A percentile compares a stretch with the other conserved stretches of the same genome.
Evolutionary conservation across 2,329 filamentous ascomycete species (phyloP).

Genomic region (Talaromyces sp.): DNA sequence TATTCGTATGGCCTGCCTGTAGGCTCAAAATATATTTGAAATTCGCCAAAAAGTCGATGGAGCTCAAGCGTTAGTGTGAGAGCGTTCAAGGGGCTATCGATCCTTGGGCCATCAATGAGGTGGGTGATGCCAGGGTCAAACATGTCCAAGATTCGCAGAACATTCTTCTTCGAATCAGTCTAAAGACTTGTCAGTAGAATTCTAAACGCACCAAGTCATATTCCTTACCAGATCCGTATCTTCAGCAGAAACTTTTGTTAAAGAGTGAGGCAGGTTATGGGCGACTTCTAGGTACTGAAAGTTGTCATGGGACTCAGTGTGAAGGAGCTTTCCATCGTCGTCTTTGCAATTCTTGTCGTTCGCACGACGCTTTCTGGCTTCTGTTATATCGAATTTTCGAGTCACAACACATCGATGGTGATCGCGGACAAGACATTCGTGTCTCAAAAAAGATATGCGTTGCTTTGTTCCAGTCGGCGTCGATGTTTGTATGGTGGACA

Average conservation of each 20-base stretch:
- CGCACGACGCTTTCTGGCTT: no score
- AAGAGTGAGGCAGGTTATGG: slow-evolving; percentile 22
- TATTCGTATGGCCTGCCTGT: no score
- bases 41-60: no score
- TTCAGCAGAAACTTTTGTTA: slow-evolving; percentile 17
- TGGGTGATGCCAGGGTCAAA: slow-evolving; percentile 18
- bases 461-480: no score
- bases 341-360: no score
- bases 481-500: no score
- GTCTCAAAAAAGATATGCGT: no score
- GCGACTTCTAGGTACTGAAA: slow-evolving; percentile 21
- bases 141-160: slow-evolving; percentile 19
- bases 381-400: no score
- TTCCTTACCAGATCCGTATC: slow-evolving; percentile 18
- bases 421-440: no score
- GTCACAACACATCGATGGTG: no score
- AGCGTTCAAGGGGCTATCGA: slow-evolving; percentile 20
- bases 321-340: slow-evolving; percentile 16
- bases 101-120: slow-evolving; percentile 18
- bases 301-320: slow-evolving; percentile 12
- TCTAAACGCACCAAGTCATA: slow-evolving; percentile 8
- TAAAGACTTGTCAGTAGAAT: slow-evolving; percentile 8
- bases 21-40: no score
- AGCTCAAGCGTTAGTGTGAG: no score
- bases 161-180: slow-evolving; percentile 16